A percentile compares a stretch with the other conserved stretches of the same genome.
Conservation (phyloP, 345 rosid species). For the Combretum micranthum region DNA sequence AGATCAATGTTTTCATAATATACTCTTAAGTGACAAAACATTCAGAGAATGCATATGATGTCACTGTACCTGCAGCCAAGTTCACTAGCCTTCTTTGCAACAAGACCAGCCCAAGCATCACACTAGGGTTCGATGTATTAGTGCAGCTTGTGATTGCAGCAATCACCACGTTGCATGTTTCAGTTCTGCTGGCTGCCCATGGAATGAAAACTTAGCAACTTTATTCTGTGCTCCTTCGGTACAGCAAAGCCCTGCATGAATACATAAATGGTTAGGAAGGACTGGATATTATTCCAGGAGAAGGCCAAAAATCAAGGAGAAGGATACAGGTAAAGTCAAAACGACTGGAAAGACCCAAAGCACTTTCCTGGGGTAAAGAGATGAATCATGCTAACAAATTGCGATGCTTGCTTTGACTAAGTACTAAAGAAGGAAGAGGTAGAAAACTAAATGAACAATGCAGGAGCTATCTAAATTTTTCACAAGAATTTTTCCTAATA, state of each 20-base stretch:
- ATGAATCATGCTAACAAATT: too few relatives aligned
- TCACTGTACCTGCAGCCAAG: slow-evolving; percentile 58
- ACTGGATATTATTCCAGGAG: too few relatives aligned
- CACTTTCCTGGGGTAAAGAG: too few relatives aligned
- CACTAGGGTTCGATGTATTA: slow-evolving; percentile 77
- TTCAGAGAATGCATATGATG: neutral
- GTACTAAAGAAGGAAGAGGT: too few relatives aligned
- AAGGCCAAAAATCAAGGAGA: too few relatives aligned
- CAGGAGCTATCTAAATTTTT: too few relatives aligned
- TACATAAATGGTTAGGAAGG: neutral
- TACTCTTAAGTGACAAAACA: neutral
- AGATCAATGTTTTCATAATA: neutral
- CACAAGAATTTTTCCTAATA: too few relatives aligned
- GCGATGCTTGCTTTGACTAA: too few relatives aligned
- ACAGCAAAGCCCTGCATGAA: slow-evolving; percentile 61
- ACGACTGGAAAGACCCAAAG: too few relatives aligned
- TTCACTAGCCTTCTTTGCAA: slow-evolving; percentile 72
- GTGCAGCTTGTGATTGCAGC: slow-evolving; percentile 85
- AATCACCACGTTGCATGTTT: slow-evolving; percentile 66
- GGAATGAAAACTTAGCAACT: slow-evolving; percentile 47
- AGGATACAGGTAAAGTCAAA: too few relatives aligned
- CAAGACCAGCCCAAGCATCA: slow-evolving; percentile 77
- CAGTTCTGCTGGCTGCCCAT: slow-evolving; percentile 61
- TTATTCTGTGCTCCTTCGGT: slow-evolving; percentile 56
- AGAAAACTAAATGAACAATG: too few relatives aligned